These are phyloP conservation scores for Talaromyces marneffei DNA, from an alignment of 2,329 filamentous ascomycete species.

Conservation along the genomic window DNA sequence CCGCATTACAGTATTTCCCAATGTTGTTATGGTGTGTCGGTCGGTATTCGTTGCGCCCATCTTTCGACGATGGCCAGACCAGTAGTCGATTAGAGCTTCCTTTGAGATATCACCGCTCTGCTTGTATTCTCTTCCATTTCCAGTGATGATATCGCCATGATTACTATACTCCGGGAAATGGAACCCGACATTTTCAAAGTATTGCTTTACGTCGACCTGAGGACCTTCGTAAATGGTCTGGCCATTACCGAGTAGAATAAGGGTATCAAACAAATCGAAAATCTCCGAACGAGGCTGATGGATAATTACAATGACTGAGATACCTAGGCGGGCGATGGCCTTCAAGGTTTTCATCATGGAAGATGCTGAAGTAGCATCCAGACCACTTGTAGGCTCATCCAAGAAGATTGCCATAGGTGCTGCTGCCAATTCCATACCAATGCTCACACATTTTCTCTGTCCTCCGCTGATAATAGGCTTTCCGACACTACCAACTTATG, in stretches of 20 bases:
- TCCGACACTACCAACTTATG: conserved; percentile 46
- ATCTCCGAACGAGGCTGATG: conserved; percentile 57
- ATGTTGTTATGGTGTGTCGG: conserved; percentile 3
- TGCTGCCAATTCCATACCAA: conserved; percentile 54
- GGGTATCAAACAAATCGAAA: conserved; percentile 52
- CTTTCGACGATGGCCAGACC: not conserved
- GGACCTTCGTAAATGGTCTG: conserved; percentile 51
- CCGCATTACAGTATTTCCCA: conserved; percentile 32
- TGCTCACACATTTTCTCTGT: conserved; percentile 53
- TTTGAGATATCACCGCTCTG: conserved; percentile 6
- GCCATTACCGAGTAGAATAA: conserved; percentile 52
- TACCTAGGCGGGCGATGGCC: conserved; percentile 50
- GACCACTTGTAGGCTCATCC: conserved; percentile 50
- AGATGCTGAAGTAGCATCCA: conserved; percentile 52
- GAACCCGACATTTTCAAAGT: conserved; percentile 52
- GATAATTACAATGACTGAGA: conserved; percentile 55
- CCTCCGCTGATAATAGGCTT: conserved; percentile 53
- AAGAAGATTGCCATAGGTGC: conserved; percentile 53
- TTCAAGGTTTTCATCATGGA: conserved; percentile 53
- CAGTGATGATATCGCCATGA: conserved; percentile 53
- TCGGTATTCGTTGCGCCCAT: not conserved
- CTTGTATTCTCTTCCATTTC: conserved; percentile 11
- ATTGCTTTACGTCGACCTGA: conserved; percentile 37
- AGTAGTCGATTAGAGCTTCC: not conserved
- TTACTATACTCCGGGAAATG: conserved; percentile 46